Conservation (phyloP, 768 basidiomycete genomes). For the Psilocybe subaeruginosa region DNA sequence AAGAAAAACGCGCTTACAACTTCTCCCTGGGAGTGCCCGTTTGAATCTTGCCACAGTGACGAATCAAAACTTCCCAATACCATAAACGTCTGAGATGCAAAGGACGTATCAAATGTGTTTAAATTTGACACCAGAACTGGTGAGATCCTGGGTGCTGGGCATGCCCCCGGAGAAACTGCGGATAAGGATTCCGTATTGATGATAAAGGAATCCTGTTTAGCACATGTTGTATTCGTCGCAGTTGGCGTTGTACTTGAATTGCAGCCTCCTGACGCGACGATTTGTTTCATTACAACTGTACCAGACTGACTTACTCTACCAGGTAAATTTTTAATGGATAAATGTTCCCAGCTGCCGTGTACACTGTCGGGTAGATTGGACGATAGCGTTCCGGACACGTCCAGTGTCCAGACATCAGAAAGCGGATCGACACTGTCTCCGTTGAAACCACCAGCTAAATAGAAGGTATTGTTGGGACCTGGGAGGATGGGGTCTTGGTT, state of each 20-base stretch:
- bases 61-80: conserved; percentile 69
- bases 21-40: conserved; percentile 67
- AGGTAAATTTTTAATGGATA: conserved; percentile 40
- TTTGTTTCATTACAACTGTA: conserved; percentile 52
- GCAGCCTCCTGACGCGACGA: conserved; percentile 70
- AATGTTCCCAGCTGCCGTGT: conserved; percentile 61
- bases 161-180: conserved; percentile 45
- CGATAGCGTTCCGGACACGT: conserved; percentile 71
- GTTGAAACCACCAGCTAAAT: conserved; percentile 72
- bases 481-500: conserved; percentile 46
- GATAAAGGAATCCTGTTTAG: conserved; percentile 60
- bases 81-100: conserved; percentile 67
- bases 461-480: conserved; percentile 74
- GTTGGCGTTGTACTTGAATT: conserved; percentile 31
- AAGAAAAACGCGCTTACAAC: conserved; percentile 49
- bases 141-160: conserved; percentile 68
- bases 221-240: conserved; percentile 50
- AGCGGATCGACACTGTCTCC: conserved; percentile 46
- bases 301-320: conserved; percentile 55
- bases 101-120: conserved; percentile 57
- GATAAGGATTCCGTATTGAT: conserved; percentile 43
- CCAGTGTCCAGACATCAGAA: conserved; percentile 73
- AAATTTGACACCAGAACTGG: conserved; percentile 64
- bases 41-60: conserved; percentile 68
- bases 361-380: conserved; percentile 61